Base-by-base conservation (phyloP, 2,329 filamentous ascomycete genomes). In the Aplosporella prunicola region DNA sequence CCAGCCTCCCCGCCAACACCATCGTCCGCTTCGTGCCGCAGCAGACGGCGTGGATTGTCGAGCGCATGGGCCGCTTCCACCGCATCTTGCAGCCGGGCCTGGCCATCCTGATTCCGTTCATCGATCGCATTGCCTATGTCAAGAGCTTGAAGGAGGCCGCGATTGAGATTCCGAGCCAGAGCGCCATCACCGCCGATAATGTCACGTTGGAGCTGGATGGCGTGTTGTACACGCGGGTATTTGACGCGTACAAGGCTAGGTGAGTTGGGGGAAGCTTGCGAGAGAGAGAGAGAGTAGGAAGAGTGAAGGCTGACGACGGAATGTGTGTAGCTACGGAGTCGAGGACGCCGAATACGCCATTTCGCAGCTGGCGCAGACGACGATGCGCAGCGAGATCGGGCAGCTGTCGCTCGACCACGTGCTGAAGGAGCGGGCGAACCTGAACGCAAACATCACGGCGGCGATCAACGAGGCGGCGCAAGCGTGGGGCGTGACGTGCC, bases 271-370 rank as follows among this genome's bases (percentile, higher is more conserved):
- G 20, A 18, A 2, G 13, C 10, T 6, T 3, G 7, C 6, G 3
- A 8, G 10, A 29, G 7, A 8, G 9, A 10, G 13, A 9, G 13
- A 9, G 34, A 20, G 14, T 28, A 15, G n/a, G 5, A 29, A 9
- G 16, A n/a, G 29, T 18, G 3, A 11, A 20, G 11, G 29, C 31
- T 20, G 20, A 18, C 31, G 24, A 16, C 15, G 37, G 10, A n/a
- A n/a, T n/a, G 13, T 22, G 13, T 43, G 15, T 46, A 94, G 87
- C 63, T 98, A 98, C 59, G 91, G 91, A 24, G 91, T 98, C 20
- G 91, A 98, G 65, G 91, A 98, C 57, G 89, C 91, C 45, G 91
- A 98, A 61, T 98, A 98, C 62, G 91, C 91, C 61, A 96, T 98
- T 58, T 91, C 85, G 7, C 91, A 98, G 59, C 80, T 98, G 31